Evolutionary conservation across 208 protist species (phyloP).

Genomic region (Crithidia acanthocephali): DNA sequence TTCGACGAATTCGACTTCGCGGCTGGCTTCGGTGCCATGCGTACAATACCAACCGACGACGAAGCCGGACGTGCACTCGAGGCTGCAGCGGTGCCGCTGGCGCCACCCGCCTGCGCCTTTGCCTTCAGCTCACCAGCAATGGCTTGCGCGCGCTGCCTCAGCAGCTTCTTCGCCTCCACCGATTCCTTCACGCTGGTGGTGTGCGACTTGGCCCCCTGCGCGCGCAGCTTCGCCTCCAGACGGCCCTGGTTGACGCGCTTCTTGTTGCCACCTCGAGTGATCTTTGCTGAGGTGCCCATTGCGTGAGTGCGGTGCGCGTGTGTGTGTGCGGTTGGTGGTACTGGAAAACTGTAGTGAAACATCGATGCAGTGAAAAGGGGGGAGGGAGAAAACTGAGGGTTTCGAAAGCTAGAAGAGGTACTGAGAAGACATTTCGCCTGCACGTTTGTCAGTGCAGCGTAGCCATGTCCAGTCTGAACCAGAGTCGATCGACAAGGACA

Average conservation of each 20-base stretch:
- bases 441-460: not conserved
- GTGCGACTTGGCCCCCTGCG: constrained; percentile 80
- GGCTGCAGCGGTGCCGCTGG: constrained; percentile 10
- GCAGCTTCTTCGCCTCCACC: constrained; percentile 49
- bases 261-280: constrained; percentile 89
- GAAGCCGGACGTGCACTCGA: not conserved
- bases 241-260: constrained; percentile 82
- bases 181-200: constrained; percentile 67
- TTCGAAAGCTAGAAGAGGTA: not conserved
- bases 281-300: constrained; percentile 88
- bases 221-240: constrained; percentile 73
- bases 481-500: no score
- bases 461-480: no score
- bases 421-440: no score
- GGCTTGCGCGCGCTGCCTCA: constrained; percentile 69
- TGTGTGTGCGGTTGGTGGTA: not conserved
- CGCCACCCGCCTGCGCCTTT: constrained; percentile 33
- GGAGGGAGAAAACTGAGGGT: not conserved
- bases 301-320: not conserved
- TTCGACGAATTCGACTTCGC: constrained; percentile 19
- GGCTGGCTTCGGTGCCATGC: constrained; percentile 65
- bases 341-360: not conserved
- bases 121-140: constrained; percentile 73
- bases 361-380: no score
- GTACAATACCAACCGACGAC: constrained; percentile 47